Evolutionary conservation across 164 flowering plant genomes (phyloP).

Genomic region (Taxillus chinensis): DNA sequence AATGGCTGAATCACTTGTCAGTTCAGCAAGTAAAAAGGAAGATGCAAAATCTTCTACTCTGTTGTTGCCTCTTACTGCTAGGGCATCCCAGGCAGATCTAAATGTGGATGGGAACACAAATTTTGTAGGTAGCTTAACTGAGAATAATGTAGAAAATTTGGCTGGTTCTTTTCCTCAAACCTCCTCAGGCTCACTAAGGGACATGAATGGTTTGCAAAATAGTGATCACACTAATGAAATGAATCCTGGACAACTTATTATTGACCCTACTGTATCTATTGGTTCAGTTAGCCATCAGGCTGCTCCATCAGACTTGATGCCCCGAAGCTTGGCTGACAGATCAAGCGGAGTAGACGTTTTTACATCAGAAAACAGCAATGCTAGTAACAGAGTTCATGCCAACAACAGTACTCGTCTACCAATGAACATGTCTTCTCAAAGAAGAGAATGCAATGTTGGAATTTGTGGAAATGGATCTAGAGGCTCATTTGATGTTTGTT

Average conservation of each 20-base stretch:
- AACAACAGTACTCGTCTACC: conserved; percentile 13
- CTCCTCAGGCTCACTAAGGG: conserved; percentile 10
- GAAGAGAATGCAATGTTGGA: conserved; percentile 10
- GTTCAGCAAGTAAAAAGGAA: conserved; percentile 12
- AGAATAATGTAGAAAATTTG: conserved; percentile 15
- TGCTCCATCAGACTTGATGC: conserved; percentile 23
- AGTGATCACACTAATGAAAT: conserved; percentile 1
- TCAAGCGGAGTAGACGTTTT: conserved; percentile 19
- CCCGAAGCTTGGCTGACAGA: conserved; percentile 21
- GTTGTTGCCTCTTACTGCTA: conserved; percentile 9
- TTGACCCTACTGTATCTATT: conserved; percentile 19
- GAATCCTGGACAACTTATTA: conserved; percentile 15
- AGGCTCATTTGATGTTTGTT: conserved; percentile 10
- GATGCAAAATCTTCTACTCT: conserved; percentile 11
- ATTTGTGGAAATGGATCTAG: conserved; percentile 16
- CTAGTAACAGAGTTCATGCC: conserved; percentile 13
- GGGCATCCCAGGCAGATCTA: conserved; percentile 3
- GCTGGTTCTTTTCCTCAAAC: conserved; percentile 11
- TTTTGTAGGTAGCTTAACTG: conserved; percentile 13
- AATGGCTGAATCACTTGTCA: conserved; percentile 10
- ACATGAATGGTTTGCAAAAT: conserved; percentile 5
- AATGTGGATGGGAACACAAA: conserved; percentile 16
- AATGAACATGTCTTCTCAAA: conserved; percentile 11
- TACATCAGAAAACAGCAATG: conserved; percentile 13
- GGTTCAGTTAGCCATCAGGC: conserved; percentile 20